Base-by-base conservation (phyloP, 2,329 filamentous ascomycete genomes). In the Ophiostoma perfectum region DNA sequence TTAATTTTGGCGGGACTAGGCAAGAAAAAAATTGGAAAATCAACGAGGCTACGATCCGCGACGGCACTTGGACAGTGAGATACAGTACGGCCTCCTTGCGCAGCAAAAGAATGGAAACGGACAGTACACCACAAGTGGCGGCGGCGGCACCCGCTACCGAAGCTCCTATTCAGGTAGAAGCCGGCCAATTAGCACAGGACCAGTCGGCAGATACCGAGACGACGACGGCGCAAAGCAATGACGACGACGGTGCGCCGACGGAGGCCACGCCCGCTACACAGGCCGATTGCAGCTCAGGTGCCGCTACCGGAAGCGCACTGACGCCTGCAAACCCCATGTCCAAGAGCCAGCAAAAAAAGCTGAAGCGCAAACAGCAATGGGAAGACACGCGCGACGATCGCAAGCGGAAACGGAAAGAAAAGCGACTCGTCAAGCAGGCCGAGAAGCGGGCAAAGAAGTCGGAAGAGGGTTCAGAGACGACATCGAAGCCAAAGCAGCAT, bases 341-440 rank as follows among this genome's bases (percentile, higher is more conserved):
- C 18, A 98, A 98, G 75, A 96, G 89, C 74, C 90, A 94, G 73
- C 81, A 96, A 78, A 97, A 96, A 78, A 94, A 92, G 75, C 81
- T 92, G 66, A 87, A 85, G 70, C 88, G 87, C 68, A 83, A 87
- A 71, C 83, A 91, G 75, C 82, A 86, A 76, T 96, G 91, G 90
- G 92, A 96, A 74, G 87, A 88, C 7, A 85, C 84, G 36, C 89
- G 87, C 71, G 85, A 85, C 55, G 81, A 83, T 44, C 85, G 86
- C 70, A 84, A 83, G 70, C 78, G 77, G 66, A 80, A 80, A 71
- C 81, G 83, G 67, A 86, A 84, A 70, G 84, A 86, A 73, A 86
- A 84, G 75, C 81, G 83, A 7, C 79, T 81, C 71, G 78, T 79
- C 58, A 79, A 77, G 68, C 78, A 81, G 71, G 78, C 78, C 18